Evolutionary conservation across 345 rosid genomes (phyloP), one percentile per base, ranked within the genome.

Genomic region (Citrus medica): DNA sequence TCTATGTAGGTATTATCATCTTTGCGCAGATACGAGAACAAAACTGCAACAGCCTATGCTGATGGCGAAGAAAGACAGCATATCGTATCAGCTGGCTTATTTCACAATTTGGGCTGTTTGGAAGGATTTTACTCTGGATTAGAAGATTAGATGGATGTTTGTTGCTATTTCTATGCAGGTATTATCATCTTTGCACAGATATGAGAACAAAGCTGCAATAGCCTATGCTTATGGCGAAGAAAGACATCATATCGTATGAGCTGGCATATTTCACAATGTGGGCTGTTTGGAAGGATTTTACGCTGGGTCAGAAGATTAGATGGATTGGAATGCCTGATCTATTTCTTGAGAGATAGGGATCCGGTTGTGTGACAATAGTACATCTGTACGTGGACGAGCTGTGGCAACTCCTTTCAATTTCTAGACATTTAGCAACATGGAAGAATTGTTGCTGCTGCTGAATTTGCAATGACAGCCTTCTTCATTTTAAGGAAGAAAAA

Each of bases 1-100:
- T 32, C 30, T n/a, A 51, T 84, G 67, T 71, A 84, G 85, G 85
- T 65, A 24, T 40, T 67, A 66, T 24, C 27, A 42, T 59, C 69
- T 40, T 67, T 51, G 72, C 37, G 48, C 17, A 58, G 38, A 35
- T 48, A 33, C 53, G 79, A 81, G 73, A 32, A 63, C 35, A 77
- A 66, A 42, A 71, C 7, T 25, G 59, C 33, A 24, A 30, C 28
- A 73, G 25, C 17, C 60, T 37, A 14, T 63, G 83, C 38, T 60
- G 65, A 7, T 63, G 60, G 42, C 17, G 5, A 61, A 9, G 63
- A 33, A 56, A 25, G 65, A 60, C 46, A 40, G 3, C 46, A 60
- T 14, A 22, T 55, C 28, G 2, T 32, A 4, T 24, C 46, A 37
- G 59, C 19, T 51, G 42, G 33, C 27, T 60, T 56, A 22, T 22